Evolutionary conservation across 73 alveolate species (phyloP).

Genomic region (Tetrahymena thermophila): DNA sequence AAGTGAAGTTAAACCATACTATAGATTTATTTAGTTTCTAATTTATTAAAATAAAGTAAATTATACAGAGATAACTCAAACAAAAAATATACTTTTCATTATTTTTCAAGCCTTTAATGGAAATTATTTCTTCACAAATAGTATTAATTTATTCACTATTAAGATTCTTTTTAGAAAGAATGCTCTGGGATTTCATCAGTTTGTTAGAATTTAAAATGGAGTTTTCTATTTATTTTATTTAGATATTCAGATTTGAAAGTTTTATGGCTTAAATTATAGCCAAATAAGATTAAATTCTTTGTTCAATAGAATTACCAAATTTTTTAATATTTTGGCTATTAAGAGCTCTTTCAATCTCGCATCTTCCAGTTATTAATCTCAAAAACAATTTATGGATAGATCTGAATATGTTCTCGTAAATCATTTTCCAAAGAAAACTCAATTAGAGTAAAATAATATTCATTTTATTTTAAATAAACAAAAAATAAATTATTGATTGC

Average conservation of each 20-base stretch:
- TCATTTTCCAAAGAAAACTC: not conserved
- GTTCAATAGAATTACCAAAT: not conserved
- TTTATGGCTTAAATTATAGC: not conserved
- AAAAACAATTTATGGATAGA: not conserved
- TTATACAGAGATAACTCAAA: too few species aligned
- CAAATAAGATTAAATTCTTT: not conserved
- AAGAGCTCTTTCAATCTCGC: not conserved
- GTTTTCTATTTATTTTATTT: not conserved
- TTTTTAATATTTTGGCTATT: not conserved
- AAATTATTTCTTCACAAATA: not conserved
- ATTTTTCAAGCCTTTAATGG: not conserved
- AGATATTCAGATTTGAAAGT: not conserved
- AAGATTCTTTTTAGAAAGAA: not conserved
- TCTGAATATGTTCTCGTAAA: not conserved
- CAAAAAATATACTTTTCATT: not conserved
- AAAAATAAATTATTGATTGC: not conserved
- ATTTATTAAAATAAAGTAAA: too few species aligned
- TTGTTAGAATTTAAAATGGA: not conserved
- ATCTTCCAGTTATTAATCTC: not conserved
- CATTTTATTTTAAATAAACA: not conserved
- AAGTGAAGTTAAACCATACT: not conserved
- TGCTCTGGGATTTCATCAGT: not conserved
- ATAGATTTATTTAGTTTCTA: not conserved
- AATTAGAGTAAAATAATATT: not conserved
- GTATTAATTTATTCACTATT: not conserved